Evolutionary conservation across 768 basidiomycete genomes (phyloP), one percentile per base, ranked within the genome.

Genomic region (Calocera viscosa): DNA sequence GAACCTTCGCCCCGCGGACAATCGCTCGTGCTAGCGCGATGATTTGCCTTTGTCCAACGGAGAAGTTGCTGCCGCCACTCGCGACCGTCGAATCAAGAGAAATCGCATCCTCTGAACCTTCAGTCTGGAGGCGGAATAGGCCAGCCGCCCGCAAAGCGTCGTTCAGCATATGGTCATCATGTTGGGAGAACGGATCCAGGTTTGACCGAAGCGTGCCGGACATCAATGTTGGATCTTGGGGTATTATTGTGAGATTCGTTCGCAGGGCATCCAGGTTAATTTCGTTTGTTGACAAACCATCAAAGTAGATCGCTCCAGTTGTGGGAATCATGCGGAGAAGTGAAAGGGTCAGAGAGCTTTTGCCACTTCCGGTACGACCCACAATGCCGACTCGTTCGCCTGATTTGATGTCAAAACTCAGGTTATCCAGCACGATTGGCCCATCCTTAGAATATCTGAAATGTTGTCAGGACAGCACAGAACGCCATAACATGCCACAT

Each of bases 381-480:
- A 78, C 74, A 49, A 77, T 74, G 14, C 76, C 77, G n/a, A 78
- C 71, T 38, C 75, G 71, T 65, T 75, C 72, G 0, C 77, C 77
- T 30, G 72, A 72, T 12, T 70, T 69, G 68, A 78, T 75, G 24
- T 65, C 69, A 2, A 78, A 70, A 24, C 71, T 70, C 38, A 78
- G 66, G 30, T 76, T 68, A 35, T 76, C 71, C 26, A 78, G 71
- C 0, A 78, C 76, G 16, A 70, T 70, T 10, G 77, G 77, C 1
- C 76, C 76, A 47, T 74, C 76, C 17, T 65, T 49, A 17, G 84
- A 82, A 73, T 87, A 87, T 47, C 70, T 69, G 30, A 28, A 12
- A 26, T 26, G 10, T 32, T 2, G 30, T 28, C 10, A 60, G 53
- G 14, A 26, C 5, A 60, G 5, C 53, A 32, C 2, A 30, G 14